Evolutionary conservation across 2,329 filamentous ascomycete species (phyloP).

Genomic region (Colletotrichum horii): DNA sequence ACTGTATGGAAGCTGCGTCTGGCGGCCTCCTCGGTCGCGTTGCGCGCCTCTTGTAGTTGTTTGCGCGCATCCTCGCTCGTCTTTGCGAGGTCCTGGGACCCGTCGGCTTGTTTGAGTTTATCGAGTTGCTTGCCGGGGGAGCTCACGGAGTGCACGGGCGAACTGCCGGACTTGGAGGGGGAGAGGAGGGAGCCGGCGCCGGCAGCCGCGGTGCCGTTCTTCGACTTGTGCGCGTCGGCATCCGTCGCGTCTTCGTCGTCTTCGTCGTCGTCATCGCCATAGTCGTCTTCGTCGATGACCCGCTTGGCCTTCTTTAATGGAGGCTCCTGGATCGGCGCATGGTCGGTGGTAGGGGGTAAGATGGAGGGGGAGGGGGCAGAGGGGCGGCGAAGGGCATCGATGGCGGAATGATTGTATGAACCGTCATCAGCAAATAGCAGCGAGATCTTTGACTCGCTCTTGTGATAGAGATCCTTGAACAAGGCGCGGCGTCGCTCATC

Average conservation of each 20-base stretch:
- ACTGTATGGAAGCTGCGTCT: constrained; percentile 91
- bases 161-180: constrained; percentile 73
- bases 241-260: constrained; percentile 72
- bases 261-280: constrained; percentile 83
- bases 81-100: constrained; percentile 62
- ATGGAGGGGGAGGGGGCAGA: constrained; percentile 41
- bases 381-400: constrained; percentile 58
- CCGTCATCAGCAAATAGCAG: constrained; percentile 72
- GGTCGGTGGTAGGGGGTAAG: constrained; percentile 62
- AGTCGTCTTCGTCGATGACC: constrained; percentile 83
- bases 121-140: constrained; percentile 61
- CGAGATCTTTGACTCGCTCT: constrained; percentile 78
- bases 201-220: constrained; percentile 53
- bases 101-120: constrained; percentile 56
- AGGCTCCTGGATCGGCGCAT: constrained; percentile 63
- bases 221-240: constrained; percentile 59
- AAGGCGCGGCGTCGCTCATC: constrained; percentile 75
- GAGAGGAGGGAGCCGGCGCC: constrained; percentile 67
- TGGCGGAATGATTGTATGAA: constrained; percentile 54
- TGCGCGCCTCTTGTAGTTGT: constrained; percentile 90
- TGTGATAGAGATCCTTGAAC: constrained; percentile 80
- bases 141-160: constrained; percentile 65
- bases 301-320: constrained; percentile 77
- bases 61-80: constrained; percentile 88
- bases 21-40: constrained; percentile 86